Evolutionary conservation across 1,284 basidiomycete genomes (phyloP), one percentile per base, ranked within the genome.

Genomic region (Trichosporon inkin): DNA sequence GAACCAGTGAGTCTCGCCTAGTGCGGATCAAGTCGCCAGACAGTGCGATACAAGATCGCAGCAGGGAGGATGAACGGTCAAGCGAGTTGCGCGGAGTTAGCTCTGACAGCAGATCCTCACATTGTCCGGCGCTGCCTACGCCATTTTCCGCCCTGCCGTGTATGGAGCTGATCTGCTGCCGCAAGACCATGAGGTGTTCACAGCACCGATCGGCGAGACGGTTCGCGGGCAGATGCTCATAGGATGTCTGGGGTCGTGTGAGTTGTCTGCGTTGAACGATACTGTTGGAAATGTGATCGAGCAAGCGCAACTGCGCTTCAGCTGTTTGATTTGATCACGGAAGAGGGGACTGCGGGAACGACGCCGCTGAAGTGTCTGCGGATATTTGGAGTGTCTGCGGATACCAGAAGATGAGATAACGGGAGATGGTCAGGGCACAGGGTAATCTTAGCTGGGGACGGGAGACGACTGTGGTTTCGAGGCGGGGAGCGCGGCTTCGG

Each of bases 221-320:
- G 63, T 72, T 6, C 66, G 77, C 19, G 78, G 75, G 0, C 62
- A 71, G 32, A 68, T 77, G 56, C 65, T 79, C 0, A 66, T 75
- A 3, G 67, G 72, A 0, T 73, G 74, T 37, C 67, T 80, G n/a
- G 79, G 79, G 2, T 75, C 69, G 22, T 79, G 79, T 79, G 51
- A 55, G 75, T 71, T 1, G 38, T 40, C 5, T 40, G 38, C 7
- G 14, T 14, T 40, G 16, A 19, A 17, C 11, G 37, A 38, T n/a
- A 5, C 36, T 38, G 36, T 13, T 13, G 36, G 16, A 32, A 32
- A 32, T 32, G 5, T 32, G 28, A n/a, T n/a, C n/a, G n/a, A n/a
- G n/a, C n/a, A n/a, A n/a, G n/a, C n/a, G n/a, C 8, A 8, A 32
- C 28, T 8, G 5, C 28, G 28, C 28, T 32, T 4, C 28, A 4